Percentiles rank a stretch among this genome's conserved stretches.
These are phyloP conservation scores for Fimicolochytrium jonesii DNA, from an alignment of 192 early-diverging fungal species.

Conservation along the genomic window DNA sequence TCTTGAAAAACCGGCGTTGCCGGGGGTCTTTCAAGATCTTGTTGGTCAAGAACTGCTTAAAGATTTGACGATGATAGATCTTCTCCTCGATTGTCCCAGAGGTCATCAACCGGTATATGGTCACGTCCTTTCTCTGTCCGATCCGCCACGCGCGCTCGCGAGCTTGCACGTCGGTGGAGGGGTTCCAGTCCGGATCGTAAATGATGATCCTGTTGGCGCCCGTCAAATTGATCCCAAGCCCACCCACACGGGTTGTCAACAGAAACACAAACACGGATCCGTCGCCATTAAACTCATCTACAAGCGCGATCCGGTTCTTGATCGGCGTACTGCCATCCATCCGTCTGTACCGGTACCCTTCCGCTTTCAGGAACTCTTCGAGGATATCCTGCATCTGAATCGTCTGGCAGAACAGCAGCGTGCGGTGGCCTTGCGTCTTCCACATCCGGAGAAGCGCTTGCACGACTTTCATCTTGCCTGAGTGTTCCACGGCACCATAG, in stretches of 20 bases:
- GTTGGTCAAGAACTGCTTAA: slow-evolving; percentile 95
- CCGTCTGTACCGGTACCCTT: slow-evolving; percentile 65
- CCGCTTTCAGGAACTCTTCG: slow-evolving; percentile 60
- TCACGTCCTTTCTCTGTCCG: slow-evolving; percentile 82
- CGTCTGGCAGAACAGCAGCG: slow-evolving; percentile 92
- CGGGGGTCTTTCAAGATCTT: slow-evolving; percentile 86
- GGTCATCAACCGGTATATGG: slow-evolving; percentile 94
- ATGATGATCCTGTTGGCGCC: slow-evolving; percentile 92
- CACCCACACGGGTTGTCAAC: slow-evolving; percentile 96
- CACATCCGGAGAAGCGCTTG: slow-evolving; percentile 79
- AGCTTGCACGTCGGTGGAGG: slow-evolving; percentile 92
- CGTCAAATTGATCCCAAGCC: slow-evolving; percentile 91
- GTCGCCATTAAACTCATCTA: slow-evolving; percentile 82
- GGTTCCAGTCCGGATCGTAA: slow-evolving; percentile 99
- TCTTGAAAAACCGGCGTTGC: slow-evolving; percentile 86
- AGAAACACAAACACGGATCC: slow-evolving; percentile 78
- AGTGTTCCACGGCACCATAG: slow-evolving; percentile 60
- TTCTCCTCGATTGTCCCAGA: slow-evolving; percentile 92
- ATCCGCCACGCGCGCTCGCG: slow-evolving; percentile 93
- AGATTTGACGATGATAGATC: slow-evolving; percentile 96
- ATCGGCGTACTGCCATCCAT: slow-evolving; percentile 97
- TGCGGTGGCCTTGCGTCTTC: slow-evolving; percentile 76
- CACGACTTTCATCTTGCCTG: slow-evolving; percentile 91
- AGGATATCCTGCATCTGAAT: slow-evolving; percentile 94
- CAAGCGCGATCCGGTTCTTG: slow-evolving; percentile 72